Evolutionary conservation across 805 yeast species (phyloP), one percentile per base, ranked within the genome.

Genomic region (fission yeast (Schizosaccharomyces pombe)): DNA sequence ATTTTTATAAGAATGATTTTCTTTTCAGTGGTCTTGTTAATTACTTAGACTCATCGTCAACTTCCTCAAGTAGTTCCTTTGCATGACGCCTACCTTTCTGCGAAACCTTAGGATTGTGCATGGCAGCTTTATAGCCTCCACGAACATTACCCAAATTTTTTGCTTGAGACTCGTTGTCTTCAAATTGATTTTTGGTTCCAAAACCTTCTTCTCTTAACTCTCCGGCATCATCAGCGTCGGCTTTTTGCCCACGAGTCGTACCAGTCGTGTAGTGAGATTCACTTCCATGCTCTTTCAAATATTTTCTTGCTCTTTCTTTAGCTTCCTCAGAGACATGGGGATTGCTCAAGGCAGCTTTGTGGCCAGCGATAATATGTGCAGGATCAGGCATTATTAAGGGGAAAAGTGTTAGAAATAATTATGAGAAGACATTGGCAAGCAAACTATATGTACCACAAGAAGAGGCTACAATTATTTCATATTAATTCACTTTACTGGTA

Each of bases 281-380:
- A 6, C 24, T 16, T 12, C 43, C 49, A 11, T 22, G 47, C 12
- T 19, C 19, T 11, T 33, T 47, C 19, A 33, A 5, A 55, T 60
- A 61, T 32, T 62, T 54, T 30, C 63, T 67, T 22, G 78, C 72
- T 55, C 68, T 69, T 57, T 75, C 77, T 31, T 65, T 65, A 57
- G 76, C 67, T 58, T 62, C 68, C 61, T 64, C 67, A 58, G 65
- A 70, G 16, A 74, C 61, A 54, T 74, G 64, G 26, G 52, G 52
- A 29, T 47, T 47, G 16, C 26, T 19, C 32, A 47, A 47, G 32
- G 52, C 32, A 14, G 52, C 52, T n/a, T 47, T 47, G 31, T 47
- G 32, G 19, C 52, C 52, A 31, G 43, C 43, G 22, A 37, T 37
- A 16, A 16, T 19, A 37, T 37, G 43, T 37, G 43, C 43, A 16